A percentile compares a stretch with the other conserved stretches of the same genome.
Conservation (phyloP, 1,284 basidiomycete species). For the Boletellus deceptivus region DNA sequence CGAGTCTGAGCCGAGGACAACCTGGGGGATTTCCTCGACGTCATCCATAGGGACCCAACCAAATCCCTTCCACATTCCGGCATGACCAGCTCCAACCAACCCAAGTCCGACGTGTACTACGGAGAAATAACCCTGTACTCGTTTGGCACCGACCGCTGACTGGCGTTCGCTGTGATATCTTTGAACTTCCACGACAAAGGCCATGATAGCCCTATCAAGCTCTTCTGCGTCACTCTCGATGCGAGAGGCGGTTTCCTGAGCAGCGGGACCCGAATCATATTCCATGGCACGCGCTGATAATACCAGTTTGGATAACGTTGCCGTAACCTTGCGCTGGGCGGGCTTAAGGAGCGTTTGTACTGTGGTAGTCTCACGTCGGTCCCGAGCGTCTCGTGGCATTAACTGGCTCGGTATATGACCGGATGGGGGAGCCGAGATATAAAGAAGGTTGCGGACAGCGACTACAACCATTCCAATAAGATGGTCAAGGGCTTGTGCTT, state of each 20-base stretch:
- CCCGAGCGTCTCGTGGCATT: constrained; percentile 50
- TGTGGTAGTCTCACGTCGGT: constrained; percentile 41
- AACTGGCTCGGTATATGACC: constrained; percentile 59
- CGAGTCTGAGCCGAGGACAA: constrained; percentile 48
- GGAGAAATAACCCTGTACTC: constrained; percentile 63
- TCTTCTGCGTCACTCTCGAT: constrained; percentile 78
- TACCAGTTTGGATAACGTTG: constrained; percentile 73
- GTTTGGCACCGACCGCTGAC: constrained; percentile 43
- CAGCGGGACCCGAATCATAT: constrained; percentile 64
- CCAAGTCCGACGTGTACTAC: constrained; percentile 66
- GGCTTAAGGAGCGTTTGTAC: constrained; percentile 65
- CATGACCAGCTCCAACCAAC: constrained; percentile 69
- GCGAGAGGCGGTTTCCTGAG: constrained; percentile 63
- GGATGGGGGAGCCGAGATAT: constrained; percentile 61
- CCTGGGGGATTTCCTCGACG: constrained; percentile 47
- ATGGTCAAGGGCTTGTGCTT: constrained; percentile 57
- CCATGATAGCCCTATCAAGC: constrained; percentile 68
- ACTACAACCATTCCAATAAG: constrained; percentile 66
- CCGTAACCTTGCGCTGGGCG: constrained; percentile 74
- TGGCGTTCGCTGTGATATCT: constrained; percentile 47
- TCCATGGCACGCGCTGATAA: constrained; percentile 75
- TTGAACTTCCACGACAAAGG: constrained; percentile 73
- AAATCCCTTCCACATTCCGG: constrained; percentile 74
- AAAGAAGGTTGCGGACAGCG: constrained; percentile 71
- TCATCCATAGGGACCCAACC: constrained; percentile 64